phyloP scores from a whole-genome alignment of 345 rosid genomes.

The Eucalyptus virginea region DNA sequence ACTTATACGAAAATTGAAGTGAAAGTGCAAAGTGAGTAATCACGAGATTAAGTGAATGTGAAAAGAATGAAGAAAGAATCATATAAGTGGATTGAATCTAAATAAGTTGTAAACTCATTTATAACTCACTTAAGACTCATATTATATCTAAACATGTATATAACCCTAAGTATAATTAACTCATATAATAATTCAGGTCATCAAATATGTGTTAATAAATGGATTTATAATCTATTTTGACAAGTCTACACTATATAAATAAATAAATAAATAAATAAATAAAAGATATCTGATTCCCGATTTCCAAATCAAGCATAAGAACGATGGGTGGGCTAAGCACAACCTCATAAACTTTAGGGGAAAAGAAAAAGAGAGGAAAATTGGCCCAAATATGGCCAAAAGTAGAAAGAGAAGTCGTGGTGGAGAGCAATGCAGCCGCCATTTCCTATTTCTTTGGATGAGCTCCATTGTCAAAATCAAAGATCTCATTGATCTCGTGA shows the following conservation, averaged over 20 bases:
- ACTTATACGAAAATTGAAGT: rapidly evolving
- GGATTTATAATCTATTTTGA: too few species aligned
- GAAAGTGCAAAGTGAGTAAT: not conserved
- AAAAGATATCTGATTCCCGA: not conserved
- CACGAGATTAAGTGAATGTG: not conserved
- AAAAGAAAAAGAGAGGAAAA: not conserved
- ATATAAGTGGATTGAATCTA: not conserved
- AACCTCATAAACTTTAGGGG: not conserved
- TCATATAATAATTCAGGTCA: too few species aligned
- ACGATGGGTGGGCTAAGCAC: not conserved
- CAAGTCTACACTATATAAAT: not conserved
- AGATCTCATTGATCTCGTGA: not conserved
- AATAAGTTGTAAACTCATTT: too few species aligned
- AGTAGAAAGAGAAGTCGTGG: not conserved
- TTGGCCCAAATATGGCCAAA: not conserved
- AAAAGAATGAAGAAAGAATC: not conserved
- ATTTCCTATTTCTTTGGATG: not conserved
- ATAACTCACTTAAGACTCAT: too few species aligned
- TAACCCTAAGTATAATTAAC: too few species aligned
- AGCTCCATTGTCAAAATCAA: not conserved
- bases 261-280: not conserved
- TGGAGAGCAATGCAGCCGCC: not conserved
- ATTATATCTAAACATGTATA: too few species aligned
- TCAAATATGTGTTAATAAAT: too few species aligned
- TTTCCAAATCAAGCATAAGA: not conserved